Evolutionary conservation across 169 alveolate genomes (phyloP), one percentile per base, ranked within the genome.

Genomic region (Babesia gibsoni): DNA sequence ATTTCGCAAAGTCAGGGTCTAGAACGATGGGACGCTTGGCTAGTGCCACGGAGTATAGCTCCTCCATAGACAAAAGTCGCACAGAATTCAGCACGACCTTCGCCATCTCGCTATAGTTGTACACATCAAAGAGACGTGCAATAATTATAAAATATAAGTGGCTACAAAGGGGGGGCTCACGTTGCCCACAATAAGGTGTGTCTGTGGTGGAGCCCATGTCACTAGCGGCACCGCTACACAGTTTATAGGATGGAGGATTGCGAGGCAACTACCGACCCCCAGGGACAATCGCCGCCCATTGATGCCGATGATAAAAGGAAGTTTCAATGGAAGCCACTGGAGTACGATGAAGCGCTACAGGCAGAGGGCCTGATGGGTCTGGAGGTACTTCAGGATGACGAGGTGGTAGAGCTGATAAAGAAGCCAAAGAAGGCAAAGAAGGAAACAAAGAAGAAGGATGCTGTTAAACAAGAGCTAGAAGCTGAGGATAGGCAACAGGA

Each of bases 31-130:
- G 29, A 49, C 73, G 69, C 37, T 68, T 79, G 18, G 83, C 37
- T 46, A 79, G 36, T 2, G 82, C 88, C 45, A 79, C 70, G 41
- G 68, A 49, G 36, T 68, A 79, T 25, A 79, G 46, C 56, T 79
- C 88, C 46, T 79, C 88, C 66, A 68, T 67, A 36, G 85, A 77
- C n/a, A 77, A 54, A 29, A 77, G 37, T 6, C 72, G 69, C 32
- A 50, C 70, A 54, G 72, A 45, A 57, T 77, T 72, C 36, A 77
- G 57, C 52, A 52, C 59, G 32, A 77, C 52, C 53, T 43, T 53
- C 8, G 80, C 66, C 85, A 77, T 77, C 59, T 27, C 59, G 29
- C 35, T 8, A 18, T 8, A 20, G 54, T 39, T 12, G 16, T 39
- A 39, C 46, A 39, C 10, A 39, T 39, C 46, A 39, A 39, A 39